Percentiles rank a stretch among this genome's conserved stretches.
Conservation (phyloP, 2,329 filamentous ascomycete species). For the Teratosphaeria epicoccoides region DNA sequence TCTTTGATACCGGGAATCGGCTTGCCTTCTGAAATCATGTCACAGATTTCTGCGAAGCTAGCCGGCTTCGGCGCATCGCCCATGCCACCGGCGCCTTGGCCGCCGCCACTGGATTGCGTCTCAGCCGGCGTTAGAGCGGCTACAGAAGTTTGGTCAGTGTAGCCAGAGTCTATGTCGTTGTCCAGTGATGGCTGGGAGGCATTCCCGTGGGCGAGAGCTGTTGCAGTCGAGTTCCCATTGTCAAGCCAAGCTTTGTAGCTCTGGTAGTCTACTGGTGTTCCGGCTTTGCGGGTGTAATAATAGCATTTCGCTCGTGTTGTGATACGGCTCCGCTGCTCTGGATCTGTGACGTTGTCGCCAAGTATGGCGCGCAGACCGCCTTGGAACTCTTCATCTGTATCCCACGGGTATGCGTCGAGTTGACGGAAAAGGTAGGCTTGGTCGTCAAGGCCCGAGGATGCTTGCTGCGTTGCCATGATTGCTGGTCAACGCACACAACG, state of each 20-base stretch:
- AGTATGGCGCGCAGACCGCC: conserved; percentile 56
- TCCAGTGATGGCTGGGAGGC: neutral
- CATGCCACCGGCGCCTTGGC: conserved; percentile 13
- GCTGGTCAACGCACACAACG: neutral
- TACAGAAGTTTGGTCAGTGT: neutral
- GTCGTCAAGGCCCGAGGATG: neutral
- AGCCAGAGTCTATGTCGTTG: neutral
- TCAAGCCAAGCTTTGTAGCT: conserved; percentile 56
- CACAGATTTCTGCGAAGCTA: conserved; percentile 75
- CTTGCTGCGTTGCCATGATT: neutral
- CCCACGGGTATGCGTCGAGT: conserved; percentile 58
- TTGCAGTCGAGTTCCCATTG: conserved; percentile 3
- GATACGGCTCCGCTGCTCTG: conserved; percentile 46
- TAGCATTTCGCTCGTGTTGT: conserved; percentile 59
- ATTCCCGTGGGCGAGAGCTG: neutral
- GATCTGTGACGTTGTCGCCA: conserved; percentile 41
- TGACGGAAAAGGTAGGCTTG: conserved; percentile 41
- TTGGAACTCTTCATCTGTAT: conserved; percentile 57
- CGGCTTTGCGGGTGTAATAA: conserved; percentile 45
- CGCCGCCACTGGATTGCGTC: neutral
- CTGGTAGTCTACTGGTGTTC: conserved; percentile 50
- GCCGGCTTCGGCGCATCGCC: conserved; percentile 62
- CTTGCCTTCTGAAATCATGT: conserved; percentile 70
- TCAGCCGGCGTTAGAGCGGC: neutral
- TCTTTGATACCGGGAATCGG: conserved; percentile 79